These are phyloP conservation scores for Kandelia obovata DNA, from an alignment of 345 rosid genomes.

Conservation along the genomic window DNA sequence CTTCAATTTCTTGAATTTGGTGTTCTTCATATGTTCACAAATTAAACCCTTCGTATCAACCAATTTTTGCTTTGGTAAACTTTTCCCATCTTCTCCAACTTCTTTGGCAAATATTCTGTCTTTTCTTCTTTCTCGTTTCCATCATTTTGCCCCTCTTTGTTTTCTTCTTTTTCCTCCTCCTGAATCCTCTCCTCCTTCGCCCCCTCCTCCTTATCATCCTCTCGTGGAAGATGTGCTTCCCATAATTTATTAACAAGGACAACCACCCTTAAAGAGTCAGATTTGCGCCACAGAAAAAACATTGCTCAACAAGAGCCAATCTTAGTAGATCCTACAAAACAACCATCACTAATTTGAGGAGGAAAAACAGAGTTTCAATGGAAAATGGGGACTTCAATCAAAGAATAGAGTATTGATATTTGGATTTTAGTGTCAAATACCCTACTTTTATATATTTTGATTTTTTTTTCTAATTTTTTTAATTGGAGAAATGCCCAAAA, in stretches of 20 bases:
- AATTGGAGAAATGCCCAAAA: too few species aligned
- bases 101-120: too few species aligned
- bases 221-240: constrained; percentile 45
- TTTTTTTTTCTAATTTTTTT: too few species aligned
- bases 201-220: constrained; percentile 12
- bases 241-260: constrained; percentile 73
- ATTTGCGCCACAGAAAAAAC: constrained; percentile 86
- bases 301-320: constrained; percentile 63
- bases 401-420: too few species aligned
- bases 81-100: neutral
- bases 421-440: too few species aligned
- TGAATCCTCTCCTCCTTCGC: neutral
- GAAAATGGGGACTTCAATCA: too few species aligned
- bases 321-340: neutral
- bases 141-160: neutral
- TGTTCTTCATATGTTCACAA: constrained; percentile 29
- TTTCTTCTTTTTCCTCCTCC: constrained; percentile 7
- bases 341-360: too few species aligned
- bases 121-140: too few species aligned
- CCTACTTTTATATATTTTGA: too few species aligned
- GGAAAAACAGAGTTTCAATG: too few species aligned
- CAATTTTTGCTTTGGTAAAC: constrained; percentile 18
- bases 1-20: constrained; percentile 12
- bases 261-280: constrained; percentile 92
- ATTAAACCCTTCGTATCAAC: constrained; percentile 31